These are phyloP conservation scores for Moelleriella libera DNA, from an alignment of 2,329 filamentous ascomycete genomes.

Conservation along the genomic window DNA sequence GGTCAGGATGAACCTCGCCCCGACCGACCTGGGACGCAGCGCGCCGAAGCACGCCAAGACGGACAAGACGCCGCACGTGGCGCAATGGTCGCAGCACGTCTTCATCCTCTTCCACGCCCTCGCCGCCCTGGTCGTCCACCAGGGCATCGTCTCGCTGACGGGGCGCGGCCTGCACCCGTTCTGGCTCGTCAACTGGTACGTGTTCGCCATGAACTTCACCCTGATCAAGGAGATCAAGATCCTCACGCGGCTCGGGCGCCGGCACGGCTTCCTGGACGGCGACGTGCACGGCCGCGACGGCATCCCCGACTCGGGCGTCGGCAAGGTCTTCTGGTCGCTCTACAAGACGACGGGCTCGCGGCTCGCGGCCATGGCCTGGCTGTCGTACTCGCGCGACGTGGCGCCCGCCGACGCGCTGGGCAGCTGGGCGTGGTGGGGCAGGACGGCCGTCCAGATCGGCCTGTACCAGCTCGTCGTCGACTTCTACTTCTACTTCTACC, in stretches of 20 bases:
- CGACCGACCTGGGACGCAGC: conserved; percentile 12
- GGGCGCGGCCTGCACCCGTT: conserved; percentile 13
- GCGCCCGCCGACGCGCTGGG: conserved; percentile 4
- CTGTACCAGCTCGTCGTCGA: conserved; percentile 15
- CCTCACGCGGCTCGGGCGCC: conserved; percentile 22
- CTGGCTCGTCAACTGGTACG: conserved; percentile 21
- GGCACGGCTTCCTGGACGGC: conserved; percentile 26
- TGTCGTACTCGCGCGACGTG: conserved; percentile 13
- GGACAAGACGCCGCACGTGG: conserved; percentile 18
- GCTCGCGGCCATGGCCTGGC: conserved; percentile 16
- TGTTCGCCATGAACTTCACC: conserved; percentile 21
- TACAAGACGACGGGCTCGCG: conserved; percentile 18
- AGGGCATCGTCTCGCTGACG: conserved; percentile 17
- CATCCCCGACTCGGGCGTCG: conserved; percentile 23
- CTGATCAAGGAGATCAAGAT: conserved; percentile 23
- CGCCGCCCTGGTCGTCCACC: conserved; percentile 1
- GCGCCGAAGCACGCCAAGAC: conserved; percentile 24
- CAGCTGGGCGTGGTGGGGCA: conserved; percentile 12
- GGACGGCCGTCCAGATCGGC: conserved; percentile 21
- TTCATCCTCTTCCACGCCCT: conserved; percentile 22
- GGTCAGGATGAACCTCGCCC: conserved; percentile 15
- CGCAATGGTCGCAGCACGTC: conserved; percentile 17
- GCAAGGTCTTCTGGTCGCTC: conserved; percentile 19
- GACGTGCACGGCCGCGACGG: conserved; percentile 14
- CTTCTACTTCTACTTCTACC: conserved; percentile 26